phyloP scores from a whole-genome alignment of 2,329 filamentous ascomycete genomes.

The Diplodia mutila region DNA sequence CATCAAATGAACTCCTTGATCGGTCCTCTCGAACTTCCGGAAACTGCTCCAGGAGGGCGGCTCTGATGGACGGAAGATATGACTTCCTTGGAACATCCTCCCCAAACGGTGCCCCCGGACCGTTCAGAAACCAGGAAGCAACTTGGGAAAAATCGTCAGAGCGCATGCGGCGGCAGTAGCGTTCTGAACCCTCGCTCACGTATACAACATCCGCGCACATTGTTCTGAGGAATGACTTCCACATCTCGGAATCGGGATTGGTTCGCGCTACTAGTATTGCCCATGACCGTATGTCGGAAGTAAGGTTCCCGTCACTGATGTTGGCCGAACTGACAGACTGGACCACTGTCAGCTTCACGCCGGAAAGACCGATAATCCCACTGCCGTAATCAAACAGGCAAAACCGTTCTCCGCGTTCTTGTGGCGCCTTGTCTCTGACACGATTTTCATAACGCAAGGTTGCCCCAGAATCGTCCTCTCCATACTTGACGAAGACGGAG shows the following conservation, averaged over 20 bases:
- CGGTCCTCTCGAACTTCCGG: background rate
- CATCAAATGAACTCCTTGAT: background rate
- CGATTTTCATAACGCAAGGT: too few species aligned
- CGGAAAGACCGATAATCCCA: background rate
- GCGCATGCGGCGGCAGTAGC: background rate
- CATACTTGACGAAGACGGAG: background rate
- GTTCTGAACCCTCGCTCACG: too few species aligned
- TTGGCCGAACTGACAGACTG: background rate
- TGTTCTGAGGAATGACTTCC: background rate
- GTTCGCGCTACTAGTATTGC: too few species aligned
- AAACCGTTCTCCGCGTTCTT: too few species aligned
- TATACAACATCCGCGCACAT: background rate
- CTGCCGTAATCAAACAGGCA: too few species aligned
- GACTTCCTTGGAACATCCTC: accelerated
- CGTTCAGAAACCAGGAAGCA: background rate
- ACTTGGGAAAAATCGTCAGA: background rate
- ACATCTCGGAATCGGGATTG: background rate
- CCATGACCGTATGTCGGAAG: background rate
- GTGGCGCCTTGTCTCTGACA: too few species aligned
- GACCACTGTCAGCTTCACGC: background rate
- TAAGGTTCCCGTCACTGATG: background rate
- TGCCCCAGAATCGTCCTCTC: too few species aligned
- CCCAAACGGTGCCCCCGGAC: accelerated
- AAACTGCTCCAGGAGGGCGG: background rate
- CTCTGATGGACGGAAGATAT: background rate